Percentiles rank a stretch among this genome's conserved stretches.
Conservation (phyloP, 1,139 yeast genomes). For the Sugiyamaella japonica region DNA sequence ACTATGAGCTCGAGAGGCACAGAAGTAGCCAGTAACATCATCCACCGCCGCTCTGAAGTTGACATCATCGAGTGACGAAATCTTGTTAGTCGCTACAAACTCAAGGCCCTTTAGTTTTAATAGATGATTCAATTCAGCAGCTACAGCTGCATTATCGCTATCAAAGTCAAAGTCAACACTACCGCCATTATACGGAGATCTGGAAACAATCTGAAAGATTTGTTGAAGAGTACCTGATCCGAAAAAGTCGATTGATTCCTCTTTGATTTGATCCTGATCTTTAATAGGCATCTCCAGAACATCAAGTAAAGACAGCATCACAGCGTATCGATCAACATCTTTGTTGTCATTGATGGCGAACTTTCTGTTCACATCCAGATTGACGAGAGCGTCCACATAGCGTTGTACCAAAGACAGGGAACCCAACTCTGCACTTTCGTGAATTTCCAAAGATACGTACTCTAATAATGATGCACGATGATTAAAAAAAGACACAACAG, state of each 20-base stretch:
- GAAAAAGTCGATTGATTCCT: slow-evolving; percentile 35
- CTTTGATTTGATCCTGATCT: slow-evolving; percentile 26
- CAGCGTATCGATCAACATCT: slow-evolving; percentile 50
- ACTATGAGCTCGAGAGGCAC: slow-evolving; percentile 23
- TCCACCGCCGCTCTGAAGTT: slow-evolving; percentile 22
- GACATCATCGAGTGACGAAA: slow-evolving; percentile 25
- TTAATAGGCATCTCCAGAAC: slow-evolving; percentile 51
- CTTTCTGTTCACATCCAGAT: slow-evolving; percentile 31
- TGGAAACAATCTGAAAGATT: slow-evolving; percentile 10
- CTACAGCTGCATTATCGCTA: slow-evolving; percentile 26
- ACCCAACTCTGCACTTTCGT: slow-evolving; percentile 53
- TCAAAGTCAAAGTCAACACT: neutral
- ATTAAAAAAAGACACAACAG: slow-evolving; percentile 61
- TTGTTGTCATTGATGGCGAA: slow-evolving; percentile 14
- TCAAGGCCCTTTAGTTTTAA: slow-evolving; percentile 35
- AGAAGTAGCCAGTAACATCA: slow-evolving; percentile 20
- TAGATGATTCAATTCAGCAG: slow-evolving; percentile 29
- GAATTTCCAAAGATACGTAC: slow-evolving; percentile 71
- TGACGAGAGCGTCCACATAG: slow-evolving; percentile 56
- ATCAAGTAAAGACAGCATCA: slow-evolving; percentile 67
- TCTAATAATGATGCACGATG: slow-evolving; percentile 65
- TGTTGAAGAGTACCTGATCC: slow-evolving; percentile 28
- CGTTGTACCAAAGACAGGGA: slow-evolving; percentile 56
- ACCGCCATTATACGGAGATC: neutral
- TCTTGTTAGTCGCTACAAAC: slow-evolving; percentile 25